These are phyloP conservation scores for Globisporangium canariense DNA, from an alignment of 352 stramenopile species.

Conservation along the genomic window DNA sequence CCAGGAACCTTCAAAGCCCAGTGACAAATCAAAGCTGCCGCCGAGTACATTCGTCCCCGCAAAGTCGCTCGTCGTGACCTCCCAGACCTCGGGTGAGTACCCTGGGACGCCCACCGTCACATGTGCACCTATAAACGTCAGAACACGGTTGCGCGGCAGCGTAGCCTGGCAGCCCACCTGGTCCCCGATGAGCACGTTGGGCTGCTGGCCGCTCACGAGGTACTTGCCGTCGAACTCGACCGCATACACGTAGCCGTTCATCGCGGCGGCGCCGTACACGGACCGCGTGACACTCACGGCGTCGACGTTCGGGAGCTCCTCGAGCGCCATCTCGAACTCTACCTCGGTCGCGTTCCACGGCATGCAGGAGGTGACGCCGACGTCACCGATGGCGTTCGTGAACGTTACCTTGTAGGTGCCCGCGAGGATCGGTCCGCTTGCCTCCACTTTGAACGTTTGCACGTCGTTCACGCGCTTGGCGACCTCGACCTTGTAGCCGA, in stretches of 20 bases:
- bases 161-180: constrained; percentile 32
- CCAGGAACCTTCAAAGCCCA: constrained; percentile 71
- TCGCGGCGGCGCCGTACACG: constrained; percentile 32
- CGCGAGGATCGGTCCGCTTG: constrained; percentile 44
- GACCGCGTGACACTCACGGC: constrained; percentile 57
- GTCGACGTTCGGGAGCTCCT: constrained; percentile 67
- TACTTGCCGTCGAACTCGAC: constrained; percentile 65
- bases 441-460: constrained; percentile 63
- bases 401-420: constrained; percentile 63
- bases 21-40: constrained; percentile 66
- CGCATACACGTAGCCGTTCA: constrained; percentile 68
- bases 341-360: constrained; percentile 67
- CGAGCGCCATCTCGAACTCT: constrained; percentile 64
- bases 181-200: constrained; percentile 45
- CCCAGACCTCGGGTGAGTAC: constrained; percentile 64
- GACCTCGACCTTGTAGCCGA: constrained; percentile 79
- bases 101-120: constrained; percentile 38
- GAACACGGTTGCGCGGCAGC: constrained; percentile 40
- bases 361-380: constrained; percentile 46
- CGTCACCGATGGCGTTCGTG: constrained; percentile 28
- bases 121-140: constrained; percentile 45
- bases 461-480: constrained; percentile 65
- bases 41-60: constrained; percentile 31
- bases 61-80: constrained; percentile 46
- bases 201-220: constrained; percentile 53